Evolutionary conservation across 805 yeast species (phyloP), one percentile per base, ranked within the genome.

Genomic region (Candida alai): DNA sequence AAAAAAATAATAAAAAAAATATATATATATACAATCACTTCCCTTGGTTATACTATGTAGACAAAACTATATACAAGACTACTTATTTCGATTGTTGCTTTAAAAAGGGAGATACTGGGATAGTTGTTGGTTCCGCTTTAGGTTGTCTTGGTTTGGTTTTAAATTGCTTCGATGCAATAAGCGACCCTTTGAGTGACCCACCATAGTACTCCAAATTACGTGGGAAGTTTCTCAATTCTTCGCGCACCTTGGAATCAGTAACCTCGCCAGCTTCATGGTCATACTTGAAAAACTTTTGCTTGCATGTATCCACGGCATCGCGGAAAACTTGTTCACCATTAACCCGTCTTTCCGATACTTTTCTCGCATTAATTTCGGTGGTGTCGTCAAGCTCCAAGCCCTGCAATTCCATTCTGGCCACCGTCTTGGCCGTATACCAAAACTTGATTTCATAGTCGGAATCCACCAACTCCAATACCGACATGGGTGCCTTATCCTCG

Each of bases 381-480:
- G 60, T 51, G 25, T 52, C 62, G 38, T 67, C 70, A 21, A 78
- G 49, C 15, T 72, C 73, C 35, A 73, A 58, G 4, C 73, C 76
- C 51, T 80, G 86, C 32, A 70, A 60, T 59, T 84, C 80, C 34
- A 82, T 65, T 45, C 95, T 72, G n/a, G 95, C 96, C 5, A 84
- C 90, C 3, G 77, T 69, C 56, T 85, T 76, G n/a, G 95, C 96
- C 6, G 78, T 71, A 49, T 76, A 63, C 78, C 94, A 84, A 44
- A 78, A 73, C 47, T 80, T 76, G 69, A 84, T 72, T 53, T 86
- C 95, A 39, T 49, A 60, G 3, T 54, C 64, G 1, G 68, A 54
- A 47, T 84, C 96, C 1, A 90, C 94, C 30, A 93, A 67, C 59
- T 93, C 98, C 35, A 93, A 52, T 6, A 89, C 79, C 1, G 93